Conservation (phyloP, 2,329 filamentous ascomycete genomes). For the Aureobasidium sp. region DNA sequence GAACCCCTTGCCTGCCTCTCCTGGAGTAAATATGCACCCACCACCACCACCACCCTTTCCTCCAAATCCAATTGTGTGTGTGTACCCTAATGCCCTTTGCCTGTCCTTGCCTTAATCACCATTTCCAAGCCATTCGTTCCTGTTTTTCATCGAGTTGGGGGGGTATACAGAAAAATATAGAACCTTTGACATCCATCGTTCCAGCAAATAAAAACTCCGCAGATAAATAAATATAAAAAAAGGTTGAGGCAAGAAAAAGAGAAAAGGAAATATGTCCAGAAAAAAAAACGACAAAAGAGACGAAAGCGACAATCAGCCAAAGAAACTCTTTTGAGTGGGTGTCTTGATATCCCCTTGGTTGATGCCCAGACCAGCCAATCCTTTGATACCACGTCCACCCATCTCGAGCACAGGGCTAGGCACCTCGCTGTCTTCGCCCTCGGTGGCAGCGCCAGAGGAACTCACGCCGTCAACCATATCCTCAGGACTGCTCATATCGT, state of each 20-base stretch:
- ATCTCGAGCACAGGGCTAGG: slow-evolving; percentile 7
- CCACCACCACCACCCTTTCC: too few species aligned
- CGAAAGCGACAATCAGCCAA: neutral
- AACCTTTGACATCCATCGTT: too few species aligned
- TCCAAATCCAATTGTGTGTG: too few species aligned
- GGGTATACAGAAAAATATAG: too few species aligned
- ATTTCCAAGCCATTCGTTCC: too few species aligned
- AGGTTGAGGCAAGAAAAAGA: too few species aligned
- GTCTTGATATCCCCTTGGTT: slow-evolving; percentile 4
- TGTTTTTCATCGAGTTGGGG: too few species aligned
- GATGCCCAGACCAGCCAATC: slow-evolving; percentile 8
- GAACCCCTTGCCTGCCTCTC: too few species aligned
- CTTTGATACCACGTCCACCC: neutral
- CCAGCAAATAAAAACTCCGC: neutral
- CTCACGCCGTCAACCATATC: neutral
- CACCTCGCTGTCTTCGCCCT: slow-evolving; percentile 3
- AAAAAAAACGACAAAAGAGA: neutral
- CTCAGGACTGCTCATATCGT: slow-evolving; percentile 6
- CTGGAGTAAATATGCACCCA: too few species aligned
- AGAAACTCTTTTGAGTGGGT: slow-evolving; percentile 13
- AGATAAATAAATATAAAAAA: neutral
- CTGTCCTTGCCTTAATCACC: too few species aligned
- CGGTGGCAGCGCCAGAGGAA: neutral
- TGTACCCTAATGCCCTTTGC: too few species aligned
- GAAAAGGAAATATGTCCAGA: too few species aligned